Evolutionary conservation across 352 stramenopile species (phyloP).

Genomic region (Pythium volutum): DNA sequence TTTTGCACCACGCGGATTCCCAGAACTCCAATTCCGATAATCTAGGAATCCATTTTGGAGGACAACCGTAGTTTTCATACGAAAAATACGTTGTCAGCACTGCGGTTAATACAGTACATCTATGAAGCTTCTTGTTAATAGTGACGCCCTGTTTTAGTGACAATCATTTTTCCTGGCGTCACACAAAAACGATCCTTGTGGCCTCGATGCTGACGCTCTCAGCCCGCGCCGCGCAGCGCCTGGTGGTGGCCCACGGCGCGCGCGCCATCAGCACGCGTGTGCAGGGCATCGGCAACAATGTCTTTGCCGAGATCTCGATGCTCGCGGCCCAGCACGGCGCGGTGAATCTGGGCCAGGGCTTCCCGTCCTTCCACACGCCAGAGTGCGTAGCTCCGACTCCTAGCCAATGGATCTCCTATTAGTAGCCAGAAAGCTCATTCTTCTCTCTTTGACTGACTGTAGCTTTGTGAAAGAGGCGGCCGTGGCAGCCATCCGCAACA

Average conservation of each 20-base stretch:
- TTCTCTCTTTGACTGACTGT: not conserved
- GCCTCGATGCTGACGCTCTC: not conserved
- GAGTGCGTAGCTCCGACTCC: constrained; percentile 27
- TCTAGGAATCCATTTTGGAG: not conserved
- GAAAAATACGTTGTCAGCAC: not conserved
- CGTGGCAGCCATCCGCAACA: constrained; percentile 69
- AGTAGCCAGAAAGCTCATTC: not conserved
- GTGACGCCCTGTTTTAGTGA: constrained; percentile 2
- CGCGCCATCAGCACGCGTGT: constrained; percentile 63
- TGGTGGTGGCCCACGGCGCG: not conserved
- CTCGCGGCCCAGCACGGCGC: constrained; percentile 75
- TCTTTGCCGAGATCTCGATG: constrained; percentile 87
- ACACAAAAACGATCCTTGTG: too few relatives aligned
- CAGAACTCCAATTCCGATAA: not conserved
- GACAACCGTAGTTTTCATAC: not conserved
- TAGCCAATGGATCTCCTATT: not conserved
- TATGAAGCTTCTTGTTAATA: not conserved
- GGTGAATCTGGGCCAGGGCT: constrained; percentile 96
- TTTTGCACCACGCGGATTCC: not conserved
- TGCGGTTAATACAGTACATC: not conserved
- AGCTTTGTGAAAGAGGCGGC: constrained; percentile 88
- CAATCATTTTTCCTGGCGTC: not conserved
- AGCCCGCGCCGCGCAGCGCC: not conserved
- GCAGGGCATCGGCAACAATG: constrained; percentile 64
- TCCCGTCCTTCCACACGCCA: constrained; percentile 93